Base-by-base conservation (phyloP, 108 stramenopile species). In the Nitzschia palea region DNA sequence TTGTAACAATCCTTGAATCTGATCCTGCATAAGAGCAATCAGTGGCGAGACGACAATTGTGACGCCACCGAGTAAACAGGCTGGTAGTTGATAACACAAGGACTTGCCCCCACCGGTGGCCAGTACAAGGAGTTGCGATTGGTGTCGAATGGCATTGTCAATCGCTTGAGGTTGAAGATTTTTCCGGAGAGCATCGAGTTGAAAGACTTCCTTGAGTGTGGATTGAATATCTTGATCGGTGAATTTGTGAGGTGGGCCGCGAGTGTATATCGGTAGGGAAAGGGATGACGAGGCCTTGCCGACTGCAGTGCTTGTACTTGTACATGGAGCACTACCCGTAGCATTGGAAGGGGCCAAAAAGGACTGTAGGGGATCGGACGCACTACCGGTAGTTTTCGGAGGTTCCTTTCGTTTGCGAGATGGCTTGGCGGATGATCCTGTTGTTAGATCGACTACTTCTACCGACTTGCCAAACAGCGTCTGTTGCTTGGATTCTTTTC, bases 41-140 rank as follows among this genome's bases (percentile, higher is more conserved):
- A 99, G 80, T 10, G 99, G 99, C 22, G 93, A 95, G 58, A 99
- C 75, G 27, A 99, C 99, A 55, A 99, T 81, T 8, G 99, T 89
- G 15, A 96, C 62, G 10, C 87, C 91, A n/a, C 76, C 72, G n/a
- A 73, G 70, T 33, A 90, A 77, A 31, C 85, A 62, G 20, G 98
- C 97, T 10, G 97, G 98, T 3, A 99, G 80, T 66, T 98, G 97
- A 80, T 98, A 98, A 73, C 96, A 96, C 15, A 98, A 66, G 22
- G 66, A 59, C 18, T 99, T 99, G 14, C 98, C 98, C 33, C 96
- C 96, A 1, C 97, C 98, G 0, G 98, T 99, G 22, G 90, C 84
- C 94, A 97, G 88, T 30, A 98, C 74, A 17, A 96, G 76, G 51
- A 98, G 74, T 58, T 88, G 84, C 36, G 74, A 81, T 57, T 71